Percentiles rank a stretch among this genome's conserved stretches.
phyloP scores from a whole-genome alignment of 371 early-diverging fungal species.

The Mortierella sp. region DNA sequence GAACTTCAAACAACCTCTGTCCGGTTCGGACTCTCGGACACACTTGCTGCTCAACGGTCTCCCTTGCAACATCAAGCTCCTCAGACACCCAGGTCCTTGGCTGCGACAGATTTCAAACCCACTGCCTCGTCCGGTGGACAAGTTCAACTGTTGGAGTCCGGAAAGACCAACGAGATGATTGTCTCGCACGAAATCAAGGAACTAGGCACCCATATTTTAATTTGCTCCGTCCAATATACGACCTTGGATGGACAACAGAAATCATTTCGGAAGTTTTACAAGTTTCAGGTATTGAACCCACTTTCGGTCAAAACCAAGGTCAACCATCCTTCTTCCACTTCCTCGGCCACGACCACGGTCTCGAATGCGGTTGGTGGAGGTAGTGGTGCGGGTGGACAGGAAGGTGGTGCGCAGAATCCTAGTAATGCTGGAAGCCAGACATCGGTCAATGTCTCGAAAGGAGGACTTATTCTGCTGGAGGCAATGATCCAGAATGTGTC shows the following conservation, averaged over 20 bases:
- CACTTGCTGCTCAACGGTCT: slow-evolving; percentile 52
- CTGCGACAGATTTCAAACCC: background rate
- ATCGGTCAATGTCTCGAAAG: slow-evolving; percentile 44
- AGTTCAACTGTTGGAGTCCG: slow-evolving; percentile 57
- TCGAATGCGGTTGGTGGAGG: slow-evolving; percentile 21
- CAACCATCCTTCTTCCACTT: slow-evolving; percentile 62
- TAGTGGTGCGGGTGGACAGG: background rate
- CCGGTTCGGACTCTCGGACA: slow-evolving; percentile 80
- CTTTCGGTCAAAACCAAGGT: slow-evolving; percentile 96
- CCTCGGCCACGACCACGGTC: background rate
- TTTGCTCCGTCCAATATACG: slow-evolving; percentile 89
- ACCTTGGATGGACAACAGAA: slow-evolving; percentile 71
- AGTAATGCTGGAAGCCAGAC: slow-evolving; percentile 17
- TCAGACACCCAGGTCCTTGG: slow-evolving; percentile 1
- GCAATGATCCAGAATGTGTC: slow-evolving; percentile 94
- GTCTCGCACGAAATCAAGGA: slow-evolving; percentile 95
- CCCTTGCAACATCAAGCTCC: slow-evolving; percentile 11
- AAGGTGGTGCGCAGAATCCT: background rate
- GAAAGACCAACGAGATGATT: slow-evolving; percentile 75
- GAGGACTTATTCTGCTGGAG: slow-evolving; percentile 88
- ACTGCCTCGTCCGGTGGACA: slow-evolving; percentile 19
- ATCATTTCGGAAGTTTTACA: slow-evolving; percentile 90
- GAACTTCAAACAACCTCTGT: slow-evolving; percentile 89
- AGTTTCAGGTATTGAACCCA: slow-evolving; percentile 96
- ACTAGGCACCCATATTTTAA: slow-evolving; percentile 90